Base-by-base conservation (phyloP, 2,329 filamentous ascomycete species). In the Davidsoniella virescens region DNA sequence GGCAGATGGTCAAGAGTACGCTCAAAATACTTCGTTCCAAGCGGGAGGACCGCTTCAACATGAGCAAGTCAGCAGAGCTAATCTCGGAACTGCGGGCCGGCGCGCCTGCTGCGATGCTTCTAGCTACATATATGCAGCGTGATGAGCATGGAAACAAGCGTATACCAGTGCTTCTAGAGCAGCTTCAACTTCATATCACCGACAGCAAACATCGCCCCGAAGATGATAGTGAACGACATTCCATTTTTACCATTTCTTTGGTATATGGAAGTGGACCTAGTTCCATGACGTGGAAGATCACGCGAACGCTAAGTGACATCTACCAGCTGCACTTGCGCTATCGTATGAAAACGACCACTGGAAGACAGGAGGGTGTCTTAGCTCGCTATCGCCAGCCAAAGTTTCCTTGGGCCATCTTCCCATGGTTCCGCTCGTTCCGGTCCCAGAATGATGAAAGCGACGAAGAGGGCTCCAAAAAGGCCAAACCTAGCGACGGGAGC, bases 91-190 rank as follows among this genome's bases (percentile, higher is more conserved):
- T 98, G 37, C 77, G 92, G 45, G 93, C 92, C 41, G 92, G 87
- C 49, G 87, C 88, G 1, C 92, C 92, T 3, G 92, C 92, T 20
- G 92, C 90, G 17, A 70, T 98, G 52, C 94, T 98, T 65, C 70
- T 98, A 48, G 92, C 92, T 6, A 95, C 88, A 61, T 95, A 96
- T 85, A 92, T 96, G 58, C 92, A 96, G 66, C 77, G 92, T 52
- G 92, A 98, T 58, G 92, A 98, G 64, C 86, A 95, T 59, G 87
- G 90, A 45, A 92, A 94, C 65, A 92, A 86, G 66, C 80, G 88
- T 53, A 94, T 98, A 52, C 92, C 92, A 0, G 87, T 98, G 49
- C 75, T 98, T 3, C 73, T 98, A 5, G 92, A 98, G 64, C 92
- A 98, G 67, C 73, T 98, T 53, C 94, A 94, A 63, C 73, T 98